A percentile compares a stretch with the other conserved stretches of the same genome.
These are phyloP conservation scores for Aureobasidium mangrovei DNA, from an alignment of 2,329 filamentous ascomycete genomes.

Conservation along the genomic window DNA sequence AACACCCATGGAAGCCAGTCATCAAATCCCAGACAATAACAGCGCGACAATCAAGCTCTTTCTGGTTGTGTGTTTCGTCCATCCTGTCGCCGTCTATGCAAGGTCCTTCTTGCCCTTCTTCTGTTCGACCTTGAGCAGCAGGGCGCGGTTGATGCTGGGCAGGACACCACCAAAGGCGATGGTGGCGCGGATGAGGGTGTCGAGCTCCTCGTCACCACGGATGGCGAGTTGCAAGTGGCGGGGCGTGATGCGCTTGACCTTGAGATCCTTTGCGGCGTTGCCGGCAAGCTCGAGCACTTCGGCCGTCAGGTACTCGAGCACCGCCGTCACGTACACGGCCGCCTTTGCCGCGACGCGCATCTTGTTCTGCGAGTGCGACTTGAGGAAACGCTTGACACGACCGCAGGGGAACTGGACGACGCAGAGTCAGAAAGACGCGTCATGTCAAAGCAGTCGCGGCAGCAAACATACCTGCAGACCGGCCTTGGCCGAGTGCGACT, in stretches of 20 bases:
- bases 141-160: slow-evolving; percentile 95
- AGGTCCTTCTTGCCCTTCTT: slow-evolving; percentile 65
- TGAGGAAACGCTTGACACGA: slow-evolving; percentile 99
- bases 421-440: slow-evolving; percentile 21
- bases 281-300: slow-evolving; percentile 97
- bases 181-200: slow-evolving; percentile 92
- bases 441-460: slow-evolving; percentile 19
- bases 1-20: slow-evolving; percentile 11
- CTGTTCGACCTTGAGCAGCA: slow-evolving; percentile 92
- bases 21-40: slow-evolving; percentile 11
- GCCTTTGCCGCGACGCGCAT: slow-evolving; percentile 99
- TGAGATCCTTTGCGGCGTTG: slow-evolving; percentile 98
- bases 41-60: not conserved
- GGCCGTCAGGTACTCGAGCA: slow-evolving; percentile 94
- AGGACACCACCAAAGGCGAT: slow-evolving; percentile 98
- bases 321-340: slow-evolving; percentile 94
- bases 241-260: slow-evolving; percentile 98
- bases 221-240: slow-evolving; percentile 97
- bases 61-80: not conserved
- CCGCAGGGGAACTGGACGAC: slow-evolving; percentile 84
- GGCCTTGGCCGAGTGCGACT: slow-evolving; percentile 86
- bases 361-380: slow-evolving; percentile 98
- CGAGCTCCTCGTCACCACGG: slow-evolving; percentile 94
- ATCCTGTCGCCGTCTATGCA: not conserved
- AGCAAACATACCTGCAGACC: slow-evolving; percentile 72